Percentiles rank a stretch among this genome's conserved stretches.
These are phyloP conservation scores for Viridothelium virens DNA, from an alignment of 495 filamentous ascomycete genomes.

Conservation along the genomic window DNA sequence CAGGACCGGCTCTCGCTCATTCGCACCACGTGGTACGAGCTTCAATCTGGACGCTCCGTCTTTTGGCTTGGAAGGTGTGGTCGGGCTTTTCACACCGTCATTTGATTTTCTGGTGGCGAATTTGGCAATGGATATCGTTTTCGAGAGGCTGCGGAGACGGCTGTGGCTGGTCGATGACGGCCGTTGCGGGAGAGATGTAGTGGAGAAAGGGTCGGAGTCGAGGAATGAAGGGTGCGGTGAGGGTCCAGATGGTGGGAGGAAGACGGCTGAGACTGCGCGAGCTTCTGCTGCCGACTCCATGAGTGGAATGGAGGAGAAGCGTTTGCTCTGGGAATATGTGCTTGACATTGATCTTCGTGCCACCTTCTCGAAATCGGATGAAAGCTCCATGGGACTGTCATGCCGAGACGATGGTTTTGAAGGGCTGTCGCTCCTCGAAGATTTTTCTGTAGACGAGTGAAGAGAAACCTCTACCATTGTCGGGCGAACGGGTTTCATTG, in stretches of 20 bases:
- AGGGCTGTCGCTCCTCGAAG: neutral
- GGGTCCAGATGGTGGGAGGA: neutral
- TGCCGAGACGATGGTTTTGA: neutral
- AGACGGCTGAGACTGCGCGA: conserved; percentile 3
- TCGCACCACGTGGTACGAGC: neutral
- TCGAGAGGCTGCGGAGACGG: conserved; percentile 1
- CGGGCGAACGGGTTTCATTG: neutral
- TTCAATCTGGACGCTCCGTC: neutral
- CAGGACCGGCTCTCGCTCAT: neutral
- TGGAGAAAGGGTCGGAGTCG: conserved; percentile 2
- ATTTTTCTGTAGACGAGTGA: neutral
- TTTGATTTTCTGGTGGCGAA: neutral
- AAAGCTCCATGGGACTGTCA: neutral
- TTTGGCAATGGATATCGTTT: neutral
- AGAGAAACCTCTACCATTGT: neutral
- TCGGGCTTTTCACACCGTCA: neutral
- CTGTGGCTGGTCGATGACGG: neutral
- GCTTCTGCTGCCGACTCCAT: conserved; percentile 9
- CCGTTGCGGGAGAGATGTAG: neutral
- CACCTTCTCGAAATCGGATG: neutral
- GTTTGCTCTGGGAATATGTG: neutral
- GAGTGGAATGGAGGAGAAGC: neutral
- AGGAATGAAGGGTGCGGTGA: conserved; percentile 1
- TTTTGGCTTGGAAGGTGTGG: neutral
- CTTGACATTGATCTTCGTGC: conserved; percentile 6